Evolutionary conservation across 345 rosid genomes (phyloP).

Genomic region (Ceriops zippeliana): DNA sequence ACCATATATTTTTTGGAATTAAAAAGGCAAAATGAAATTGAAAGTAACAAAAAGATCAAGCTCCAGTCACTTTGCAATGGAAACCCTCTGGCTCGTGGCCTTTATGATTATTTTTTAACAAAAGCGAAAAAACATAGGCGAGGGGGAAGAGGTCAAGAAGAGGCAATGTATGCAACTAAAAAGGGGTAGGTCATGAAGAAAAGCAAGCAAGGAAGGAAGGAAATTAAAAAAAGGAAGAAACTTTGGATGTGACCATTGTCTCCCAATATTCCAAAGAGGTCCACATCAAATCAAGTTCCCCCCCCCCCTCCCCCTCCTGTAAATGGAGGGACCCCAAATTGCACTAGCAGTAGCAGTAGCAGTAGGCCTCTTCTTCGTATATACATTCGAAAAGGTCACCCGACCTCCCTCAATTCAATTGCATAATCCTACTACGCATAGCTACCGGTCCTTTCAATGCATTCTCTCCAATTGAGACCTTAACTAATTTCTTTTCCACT

Average conservation of each 20-base stretch:
- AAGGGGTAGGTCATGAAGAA: conserved; percentile 17
- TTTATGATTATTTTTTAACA: neutral
- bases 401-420: neutral
- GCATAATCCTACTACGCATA: neutral
- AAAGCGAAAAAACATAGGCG: conserved; percentile 21
- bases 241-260: conserved; percentile 47
- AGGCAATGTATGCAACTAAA: conserved; percentile 24
- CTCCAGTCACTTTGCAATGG: neutral
- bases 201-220: conserved; percentile 2
- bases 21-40: neutral
- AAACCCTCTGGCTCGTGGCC: neutral
- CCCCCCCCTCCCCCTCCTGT: conserved; percentile 22
- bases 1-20: neutral
- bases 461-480: neutral
- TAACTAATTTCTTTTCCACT: too few species aligned
- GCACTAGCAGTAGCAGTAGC: conserved; percentile 29
- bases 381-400: conserved; percentile 2
- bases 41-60: neutral
- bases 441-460: neutral
- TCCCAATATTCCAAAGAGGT: conserved; percentile 46
- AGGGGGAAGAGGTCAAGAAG: conserved; percentile 29
- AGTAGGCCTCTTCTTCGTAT: neutral
- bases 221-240: conserved; percentile 24
- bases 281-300: conserved; percentile 29
- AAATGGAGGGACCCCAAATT: conserved; percentile 36